A percentile compares a stretch with the other conserved stretches of the same genome.
Conservation (phyloP, 495 filamentous ascomycete genomes). For the Penicillium steckii region DNA sequence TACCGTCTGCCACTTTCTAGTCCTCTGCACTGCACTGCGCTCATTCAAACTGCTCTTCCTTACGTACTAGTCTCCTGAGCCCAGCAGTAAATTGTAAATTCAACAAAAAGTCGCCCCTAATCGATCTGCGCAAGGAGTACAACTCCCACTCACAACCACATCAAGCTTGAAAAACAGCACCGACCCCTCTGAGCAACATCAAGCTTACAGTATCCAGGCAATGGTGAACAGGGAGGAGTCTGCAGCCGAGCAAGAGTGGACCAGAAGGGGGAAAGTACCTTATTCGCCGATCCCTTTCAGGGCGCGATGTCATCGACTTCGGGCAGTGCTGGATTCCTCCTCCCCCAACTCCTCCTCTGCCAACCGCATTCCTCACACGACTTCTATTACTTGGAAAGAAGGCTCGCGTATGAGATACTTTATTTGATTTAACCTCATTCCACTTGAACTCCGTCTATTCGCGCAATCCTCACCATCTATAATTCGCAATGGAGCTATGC, state of each 20-base stretch:
- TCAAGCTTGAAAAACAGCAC: no score
- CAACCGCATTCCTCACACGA: background rate
- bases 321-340: constrained; percentile 32
- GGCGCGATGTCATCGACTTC: constrained; percentile 44
- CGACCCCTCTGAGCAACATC: no score
- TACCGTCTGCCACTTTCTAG: no score
- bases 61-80: background rate
- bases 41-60: no score
- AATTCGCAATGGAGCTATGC: constrained; percentile 46
- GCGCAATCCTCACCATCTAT: constrained; percentile 9
- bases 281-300: constrained; percentile 40
- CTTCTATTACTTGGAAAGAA: constrained; percentile 9
- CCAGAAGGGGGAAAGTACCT: constrained; percentile 31
- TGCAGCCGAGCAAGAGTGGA: constrained; percentile 11
- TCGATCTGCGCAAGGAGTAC: background rate
- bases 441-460: background rate
- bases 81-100: background rate
- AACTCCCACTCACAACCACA: no score
- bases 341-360: constrained; percentile 15
- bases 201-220: background rate
- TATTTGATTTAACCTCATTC: background rate
- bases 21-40: no score
- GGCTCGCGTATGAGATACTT: no score
- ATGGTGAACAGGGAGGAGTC: background rate
- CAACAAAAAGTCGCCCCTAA: background rate